Conservation (phyloP, 768 basidiomycete species). For the Psilocybe subaeruginosa region DNA sequence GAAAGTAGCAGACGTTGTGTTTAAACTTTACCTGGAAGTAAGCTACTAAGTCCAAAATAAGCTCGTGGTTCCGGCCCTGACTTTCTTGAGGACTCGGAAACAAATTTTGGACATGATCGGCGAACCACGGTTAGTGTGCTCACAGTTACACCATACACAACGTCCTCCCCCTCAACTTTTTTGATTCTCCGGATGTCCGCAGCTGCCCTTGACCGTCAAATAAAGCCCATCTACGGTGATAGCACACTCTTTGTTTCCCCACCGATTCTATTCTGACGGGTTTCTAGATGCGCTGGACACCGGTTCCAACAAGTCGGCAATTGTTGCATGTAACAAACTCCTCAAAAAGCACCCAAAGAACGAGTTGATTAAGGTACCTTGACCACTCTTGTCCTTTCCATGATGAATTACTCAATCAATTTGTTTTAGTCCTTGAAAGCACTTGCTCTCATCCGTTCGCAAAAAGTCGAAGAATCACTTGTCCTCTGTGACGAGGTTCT, state of each 20-base stretch:
- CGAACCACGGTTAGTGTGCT: conserved; percentile 3
- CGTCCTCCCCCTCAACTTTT: not conserved
- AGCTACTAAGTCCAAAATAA: conserved; percentile 7
- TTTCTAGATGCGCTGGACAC: conserved; percentile 80
- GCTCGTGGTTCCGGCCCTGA: conserved; percentile 16
- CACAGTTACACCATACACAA: not conserved
- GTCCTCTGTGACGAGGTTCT: conserved; percentile 81
- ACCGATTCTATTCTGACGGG: not conserved
- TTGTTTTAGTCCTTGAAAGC: conserved; percentile 73
- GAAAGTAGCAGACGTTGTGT: not conserved
- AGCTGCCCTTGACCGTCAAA: conserved; percentile 75
- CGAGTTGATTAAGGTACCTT: conserved; percentile 68
- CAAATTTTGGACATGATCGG: conserved; percentile 18
- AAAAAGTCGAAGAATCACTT: conserved; percentile 86
- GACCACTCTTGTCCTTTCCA: not conserved
- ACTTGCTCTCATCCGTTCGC: conserved; percentile 79
- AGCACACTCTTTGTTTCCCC: not conserved
- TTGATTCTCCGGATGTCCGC: conserved; percentile 40
- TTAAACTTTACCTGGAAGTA: not conserved
- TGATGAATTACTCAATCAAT: not conserved
- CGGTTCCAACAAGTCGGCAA: conserved; percentile 84
- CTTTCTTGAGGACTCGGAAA: not conserved
- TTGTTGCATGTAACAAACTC: conserved; percentile 84
- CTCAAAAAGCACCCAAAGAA: conserved; percentile 85
- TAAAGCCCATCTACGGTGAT: conserved; percentile 85